Base-by-base conservation (phyloP, 139 green algal genomes). In the Chlorella sp. region DNA sequence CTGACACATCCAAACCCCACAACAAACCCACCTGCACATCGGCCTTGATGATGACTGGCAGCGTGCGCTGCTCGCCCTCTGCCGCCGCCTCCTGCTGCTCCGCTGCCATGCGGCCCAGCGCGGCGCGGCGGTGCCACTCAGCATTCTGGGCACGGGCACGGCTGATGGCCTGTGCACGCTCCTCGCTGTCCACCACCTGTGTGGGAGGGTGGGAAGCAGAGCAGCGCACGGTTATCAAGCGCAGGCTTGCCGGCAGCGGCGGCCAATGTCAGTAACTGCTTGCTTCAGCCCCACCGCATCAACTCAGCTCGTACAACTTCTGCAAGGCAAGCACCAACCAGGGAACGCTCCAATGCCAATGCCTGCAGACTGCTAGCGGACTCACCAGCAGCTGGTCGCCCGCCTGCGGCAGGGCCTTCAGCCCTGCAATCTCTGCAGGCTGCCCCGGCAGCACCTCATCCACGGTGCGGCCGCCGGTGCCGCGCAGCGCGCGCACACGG, bases 21-120 rank as follows among this genome's bases (percentile, higher is more conserved):
- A 9, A 9, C 11, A 55, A 1, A 32, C 81, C 57, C 32, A 89
- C 89, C 34, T 90, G 80, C 36, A 97, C 95, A 74, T 98, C 95
- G 11, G 93, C 95, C 88, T 98, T 98, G 65, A 98, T 82, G 51
- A 98, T 73, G 32, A 98, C 34, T 34, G 75, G 80, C 68, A 94
- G 71, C n/a, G 32, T 74, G 82, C 72, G 82, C 56, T 67, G 71
- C 32, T 51, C 39, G 30, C 64, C 30, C 34, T 38, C 41, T 4
- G 30, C 68, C 23, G 25, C 39, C 23, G 23, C 36, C 65, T 41
- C 71, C 55, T 41, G 36, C 65, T 56, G 79, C 30, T 36, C 26
- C 55, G 70, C 81, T 15, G 76, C 0, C 44, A 60, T 32, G 11
- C 71, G 32, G 32, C 82, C 55, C 68, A 86, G n/a, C 44, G 80